Evolutionary conservation across 805 yeast genomes (phyloP).

Genomic region (Kodamaea hsintzibuensis): DNA sequence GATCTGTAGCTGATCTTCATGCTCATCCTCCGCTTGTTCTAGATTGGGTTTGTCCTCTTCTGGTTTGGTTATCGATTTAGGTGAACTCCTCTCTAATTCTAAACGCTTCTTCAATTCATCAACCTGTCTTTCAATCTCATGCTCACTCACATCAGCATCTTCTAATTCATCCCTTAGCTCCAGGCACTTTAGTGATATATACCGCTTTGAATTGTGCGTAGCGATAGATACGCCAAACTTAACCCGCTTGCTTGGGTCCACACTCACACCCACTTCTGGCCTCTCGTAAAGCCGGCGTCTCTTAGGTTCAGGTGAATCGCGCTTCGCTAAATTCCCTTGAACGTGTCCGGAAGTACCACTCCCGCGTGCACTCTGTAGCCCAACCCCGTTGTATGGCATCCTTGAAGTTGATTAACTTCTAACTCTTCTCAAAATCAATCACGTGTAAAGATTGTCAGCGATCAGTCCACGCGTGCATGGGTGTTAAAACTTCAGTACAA

Average conservation of each 20-base stretch:
- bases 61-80: background rate
- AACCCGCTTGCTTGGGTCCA: background rate
- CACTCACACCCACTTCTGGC: background rate
- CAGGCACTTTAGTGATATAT: conserved; percentile 39
- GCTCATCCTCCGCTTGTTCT: background rate
- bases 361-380: conserved; percentile 57
- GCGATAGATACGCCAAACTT: background rate
- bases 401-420: background rate
- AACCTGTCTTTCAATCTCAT: conserved; percentile 24
- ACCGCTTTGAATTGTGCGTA: conserved; percentile 4
- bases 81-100: background rate
- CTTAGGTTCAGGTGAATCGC: conserved; percentile 13
- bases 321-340: conserved; percentile 44
- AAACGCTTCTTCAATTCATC: conserved; percentile 20
- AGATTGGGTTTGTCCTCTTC: background rate
- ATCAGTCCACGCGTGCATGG: background rate
- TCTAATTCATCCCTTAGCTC: conserved; percentile 54
- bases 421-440: background rate
- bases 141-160: conserved; percentile 43
- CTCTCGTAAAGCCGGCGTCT: conserved; percentile 19
- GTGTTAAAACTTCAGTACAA: background rate
- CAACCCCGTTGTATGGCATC: conserved; percentile 62
- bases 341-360: conserved; percentile 65
- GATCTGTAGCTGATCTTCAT: too few species aligned
- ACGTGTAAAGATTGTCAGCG: background rate